These are phyloP conservation scores for Ottelia alismoides DNA, from an alignment of 106 monocot species.

Conservation along the genomic window DNA sequence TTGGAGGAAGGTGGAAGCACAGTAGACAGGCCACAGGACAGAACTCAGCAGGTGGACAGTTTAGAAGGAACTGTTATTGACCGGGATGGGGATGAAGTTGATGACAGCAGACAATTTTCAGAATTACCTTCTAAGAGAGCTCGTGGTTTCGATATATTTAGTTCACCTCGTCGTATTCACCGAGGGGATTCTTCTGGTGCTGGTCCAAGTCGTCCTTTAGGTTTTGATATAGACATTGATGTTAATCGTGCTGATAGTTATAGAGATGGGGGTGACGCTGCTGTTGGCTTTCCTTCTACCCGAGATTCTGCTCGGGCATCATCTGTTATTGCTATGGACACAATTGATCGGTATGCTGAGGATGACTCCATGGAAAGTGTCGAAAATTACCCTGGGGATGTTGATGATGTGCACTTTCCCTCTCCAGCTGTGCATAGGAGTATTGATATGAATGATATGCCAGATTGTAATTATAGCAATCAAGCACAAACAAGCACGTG, in stretches of 20 bases:
- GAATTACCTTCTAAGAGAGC: constrained; percentile 49
- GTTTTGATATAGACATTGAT: constrained; percentile 55
- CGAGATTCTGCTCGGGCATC: constrained; percentile 88
- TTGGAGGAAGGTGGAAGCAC: constrained; percentile 98
- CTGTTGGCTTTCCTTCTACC: constrained; percentile 24
- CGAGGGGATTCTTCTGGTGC: constrained; percentile 59
- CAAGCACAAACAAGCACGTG: constrained; percentile 83
- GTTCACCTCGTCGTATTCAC: constrained; percentile 18
- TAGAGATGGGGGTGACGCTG: constrained; percentile 41
- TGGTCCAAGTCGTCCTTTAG: constrained; percentile 52
- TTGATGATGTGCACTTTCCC: constrained; percentile 44
- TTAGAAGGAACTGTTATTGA: constrained; percentile 93
- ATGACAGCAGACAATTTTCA: constrained; percentile 63
- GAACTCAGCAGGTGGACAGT: constrained; percentile 63
- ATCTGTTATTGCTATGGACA: constrained; percentile 94
- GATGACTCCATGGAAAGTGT: constrained; percentile 99
- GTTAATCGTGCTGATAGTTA: constrained; percentile 32
- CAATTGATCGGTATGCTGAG: constrained; percentile 31
- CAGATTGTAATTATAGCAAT: constrained; percentile 63
- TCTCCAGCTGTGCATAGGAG: constrained; percentile 37
- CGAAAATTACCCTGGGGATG: constrained; percentile 81
- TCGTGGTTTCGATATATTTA: constrained; percentile 51
- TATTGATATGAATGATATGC: constrained; percentile 49
- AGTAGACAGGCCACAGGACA: constrained; percentile 78
- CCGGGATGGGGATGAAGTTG: constrained; percentile 80